Conservation (phyloP, 345 rosid species). For the Corymbia maculata region DNA sequence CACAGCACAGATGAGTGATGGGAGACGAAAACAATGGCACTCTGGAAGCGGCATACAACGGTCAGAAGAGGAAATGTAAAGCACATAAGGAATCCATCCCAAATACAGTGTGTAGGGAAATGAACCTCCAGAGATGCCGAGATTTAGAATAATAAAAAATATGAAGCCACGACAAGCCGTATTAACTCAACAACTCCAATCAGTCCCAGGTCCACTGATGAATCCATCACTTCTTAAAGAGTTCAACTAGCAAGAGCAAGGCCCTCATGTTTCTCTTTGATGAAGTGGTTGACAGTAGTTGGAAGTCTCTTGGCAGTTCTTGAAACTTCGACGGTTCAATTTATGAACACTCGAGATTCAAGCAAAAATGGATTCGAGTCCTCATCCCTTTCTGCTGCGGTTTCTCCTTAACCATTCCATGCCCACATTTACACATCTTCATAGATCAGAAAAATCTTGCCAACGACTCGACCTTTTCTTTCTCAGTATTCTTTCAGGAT, state of each 20-base stretch:
- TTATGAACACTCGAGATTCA: not conserved
- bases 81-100: not conserved
- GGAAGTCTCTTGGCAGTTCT: not conserved
- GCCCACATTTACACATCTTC: not conserved
- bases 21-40: not conserved
- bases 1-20: conserved; percentile 85
- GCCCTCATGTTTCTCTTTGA: not conserved
- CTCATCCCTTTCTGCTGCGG: not conserved
- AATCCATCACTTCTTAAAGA: not conserved
- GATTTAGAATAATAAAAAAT: not conserved
- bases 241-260: not conserved
- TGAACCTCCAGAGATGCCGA: not conserved
- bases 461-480: not conserved
- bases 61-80: not conserved
- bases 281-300: not conserved
- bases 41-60: not conserved
- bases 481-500: not conserved
- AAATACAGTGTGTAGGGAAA: not conserved
- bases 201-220: not conserved
- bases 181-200: not conserved
- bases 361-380: not conserved
- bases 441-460: not conserved
- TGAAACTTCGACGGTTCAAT: not conserved
- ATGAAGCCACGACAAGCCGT: not conserved
- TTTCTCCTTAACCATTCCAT: not conserved